Conservation (phyloP, 352 stramenopile genomes). For the Globisporangium paddicum region DNA sequence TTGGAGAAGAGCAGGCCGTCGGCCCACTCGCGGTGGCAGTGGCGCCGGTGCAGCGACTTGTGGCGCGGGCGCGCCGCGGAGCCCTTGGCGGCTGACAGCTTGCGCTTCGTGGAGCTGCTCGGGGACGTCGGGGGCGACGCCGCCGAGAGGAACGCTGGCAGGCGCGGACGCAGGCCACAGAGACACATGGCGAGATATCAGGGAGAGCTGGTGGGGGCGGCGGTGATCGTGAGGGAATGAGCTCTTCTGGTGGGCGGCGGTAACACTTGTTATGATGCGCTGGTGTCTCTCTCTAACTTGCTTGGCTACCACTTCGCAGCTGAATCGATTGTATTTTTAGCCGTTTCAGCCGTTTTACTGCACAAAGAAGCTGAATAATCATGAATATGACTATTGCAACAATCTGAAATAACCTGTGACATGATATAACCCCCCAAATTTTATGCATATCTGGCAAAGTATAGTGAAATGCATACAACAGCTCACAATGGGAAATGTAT, state of each 20-base stretch:
- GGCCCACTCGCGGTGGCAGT: conserved; percentile 51
- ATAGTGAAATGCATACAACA: no score
- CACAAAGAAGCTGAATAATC: not conserved
- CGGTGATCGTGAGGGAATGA: not conserved
- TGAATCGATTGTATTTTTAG: conserved; percentile 2
- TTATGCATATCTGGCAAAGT: no score
- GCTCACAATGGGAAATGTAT: no score
- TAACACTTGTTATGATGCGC: not conserved
- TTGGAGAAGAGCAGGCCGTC: conserved; percentile 83
- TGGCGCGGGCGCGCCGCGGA: conserved; percentile 25
- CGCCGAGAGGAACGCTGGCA: conserved; percentile 13
- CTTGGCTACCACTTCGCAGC: conserved; percentile 2
- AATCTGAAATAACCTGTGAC: no score
- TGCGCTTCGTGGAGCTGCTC: conserved; percentile 20
- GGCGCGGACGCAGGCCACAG: conserved; percentile 23
- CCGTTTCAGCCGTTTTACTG: not conserved
- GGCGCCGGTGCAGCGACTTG: conserved; percentile 22
- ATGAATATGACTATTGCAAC: no score
- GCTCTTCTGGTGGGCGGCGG: not conserved
- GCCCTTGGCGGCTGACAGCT: conserved; percentile 22
- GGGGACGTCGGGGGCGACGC: conserved; percentile 8
- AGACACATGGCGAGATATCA: conserved; percentile 29
- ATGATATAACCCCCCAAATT: no score
- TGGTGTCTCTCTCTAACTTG: not conserved
- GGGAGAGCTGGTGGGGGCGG: not conserved